Conservation (phyloP, 192 early-diverging fungal genomes). For the Coemansia sp. region DNA sequence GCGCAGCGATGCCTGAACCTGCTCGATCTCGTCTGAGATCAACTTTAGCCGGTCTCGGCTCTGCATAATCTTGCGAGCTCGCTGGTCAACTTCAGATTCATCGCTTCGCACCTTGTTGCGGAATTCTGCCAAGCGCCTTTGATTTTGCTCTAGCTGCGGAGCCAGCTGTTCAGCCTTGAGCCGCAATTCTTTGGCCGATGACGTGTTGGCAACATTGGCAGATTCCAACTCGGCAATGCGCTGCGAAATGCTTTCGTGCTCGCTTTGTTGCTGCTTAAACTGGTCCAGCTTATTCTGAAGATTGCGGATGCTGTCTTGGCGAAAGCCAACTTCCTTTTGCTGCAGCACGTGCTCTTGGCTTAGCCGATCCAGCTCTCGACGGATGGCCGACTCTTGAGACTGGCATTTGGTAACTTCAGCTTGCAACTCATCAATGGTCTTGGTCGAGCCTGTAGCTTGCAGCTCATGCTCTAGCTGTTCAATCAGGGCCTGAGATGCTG, state of each 20-base stretch:
- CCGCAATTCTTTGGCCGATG: conserved; percentile 16
- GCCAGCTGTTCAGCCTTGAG: conserved; percentile 16
- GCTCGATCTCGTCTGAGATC: conserved; percentile 34
- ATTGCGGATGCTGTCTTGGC: conserved; percentile 35
- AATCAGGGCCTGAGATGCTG: conserved; percentile 50
- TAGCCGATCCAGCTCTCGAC: conserved; percentile 57
- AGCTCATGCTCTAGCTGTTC: conserved; percentile 56
- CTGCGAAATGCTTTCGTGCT: conserved; percentile 20
- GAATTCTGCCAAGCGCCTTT: conserved; percentile 29
- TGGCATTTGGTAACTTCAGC: conserved; percentile 55
- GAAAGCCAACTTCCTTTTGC: conserved; percentile 57
- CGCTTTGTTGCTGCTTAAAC: conserved; percentile 29
- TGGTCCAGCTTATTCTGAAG: conserved; percentile 25
- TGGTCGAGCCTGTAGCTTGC: conserved; percentile 56
- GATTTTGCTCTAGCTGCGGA: conserved; percentile 24
- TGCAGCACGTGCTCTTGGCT: conserved; percentile 54
- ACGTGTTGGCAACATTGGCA: conserved; percentile 1
- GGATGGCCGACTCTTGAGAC: conserved; percentile 35
- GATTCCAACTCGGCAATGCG: conserved; percentile 29
- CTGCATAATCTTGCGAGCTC: conserved; percentile 27
- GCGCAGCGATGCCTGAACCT: conserved; percentile 16
- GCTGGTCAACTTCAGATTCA: conserved; percentile 32
- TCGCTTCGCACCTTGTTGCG: conserved; percentile 20
- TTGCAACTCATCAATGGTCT: conserved; percentile 68
- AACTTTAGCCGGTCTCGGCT: conserved; percentile 35